These are phyloP conservation scores for Bonia amplexicaulis DNA, from an alignment of 176 grass and related monocot genomes.

Conservation along the genomic window DNA sequence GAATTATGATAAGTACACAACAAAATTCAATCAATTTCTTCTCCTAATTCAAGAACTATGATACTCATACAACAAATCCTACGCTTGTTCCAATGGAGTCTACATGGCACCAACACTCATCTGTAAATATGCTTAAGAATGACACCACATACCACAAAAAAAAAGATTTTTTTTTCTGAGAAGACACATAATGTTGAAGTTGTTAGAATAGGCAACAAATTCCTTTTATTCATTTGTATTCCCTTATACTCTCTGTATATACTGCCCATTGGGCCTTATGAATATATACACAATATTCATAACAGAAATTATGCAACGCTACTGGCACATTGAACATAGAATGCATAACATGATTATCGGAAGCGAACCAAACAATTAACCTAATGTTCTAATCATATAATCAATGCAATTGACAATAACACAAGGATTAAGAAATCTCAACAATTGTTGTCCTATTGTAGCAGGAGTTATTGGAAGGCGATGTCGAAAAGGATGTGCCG, in stretches of 20 bases:
- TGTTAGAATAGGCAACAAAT: no score
- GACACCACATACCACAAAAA: not conserved
- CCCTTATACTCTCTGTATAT: no score
- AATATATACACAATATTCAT: no score
- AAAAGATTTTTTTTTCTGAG: not conserved
- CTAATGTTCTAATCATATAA: slow-evolving; percentile 19
- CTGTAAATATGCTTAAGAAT: not conserved
- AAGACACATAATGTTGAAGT: not conserved
- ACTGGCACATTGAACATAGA: not conserved
- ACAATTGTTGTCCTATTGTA: not conserved
- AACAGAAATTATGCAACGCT: not conserved
- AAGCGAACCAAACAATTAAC: not conserved
- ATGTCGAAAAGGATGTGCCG: not conserved
- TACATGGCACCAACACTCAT: not conserved
- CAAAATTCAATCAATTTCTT: not conserved
- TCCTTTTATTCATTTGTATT: no score
- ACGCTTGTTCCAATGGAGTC: not conserved
- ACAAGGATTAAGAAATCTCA: slow-evolving; percentile 25
- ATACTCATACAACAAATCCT: not conserved
- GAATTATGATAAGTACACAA: not conserved
- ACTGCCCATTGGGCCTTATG: no score
- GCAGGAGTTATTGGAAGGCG: slow-evolving; percentile 8
- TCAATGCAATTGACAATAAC: slow-evolving; percentile 2
- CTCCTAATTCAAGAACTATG: not conserved
- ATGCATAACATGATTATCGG: not conserved